Conservation (phyloP, 352 stramenopile species). For the Phytophthora tubulina region DNA sequence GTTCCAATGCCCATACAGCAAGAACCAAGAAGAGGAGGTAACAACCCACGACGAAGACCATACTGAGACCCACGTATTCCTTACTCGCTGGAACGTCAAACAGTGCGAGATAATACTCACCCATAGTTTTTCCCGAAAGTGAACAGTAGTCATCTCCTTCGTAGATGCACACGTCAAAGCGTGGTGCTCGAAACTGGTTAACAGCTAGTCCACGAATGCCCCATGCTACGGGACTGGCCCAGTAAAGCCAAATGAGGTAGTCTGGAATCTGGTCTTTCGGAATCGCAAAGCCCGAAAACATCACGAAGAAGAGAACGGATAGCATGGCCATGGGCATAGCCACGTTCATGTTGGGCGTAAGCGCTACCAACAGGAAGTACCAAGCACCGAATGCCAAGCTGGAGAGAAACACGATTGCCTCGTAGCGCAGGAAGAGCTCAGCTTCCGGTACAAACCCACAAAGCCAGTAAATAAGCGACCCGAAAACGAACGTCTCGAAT, state of each 20-base stretch:
- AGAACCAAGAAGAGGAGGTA: slow-evolving; percentile 52
- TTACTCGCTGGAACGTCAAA: slow-evolving; percentile 49
- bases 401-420: slow-evolving; percentile 52
- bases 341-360: slow-evolving; percentile 53
- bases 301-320: slow-evolving; percentile 53
- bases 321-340: slow-evolving; percentile 57
- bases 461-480: slow-evolving; percentile 84
- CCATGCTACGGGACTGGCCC: slow-evolving; percentile 54
- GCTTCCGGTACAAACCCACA: slow-evolving; percentile 58
- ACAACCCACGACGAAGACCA: slow-evolving; percentile 44
- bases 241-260: slow-evolving; percentile 58
- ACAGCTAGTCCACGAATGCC: slow-evolving; percentile 40
- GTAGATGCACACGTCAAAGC: slow-evolving; percentile 51
- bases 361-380: slow-evolving; percentile 55
- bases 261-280: slow-evolving; percentile 58
- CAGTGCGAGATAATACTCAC: slow-evolving; percentile 49
- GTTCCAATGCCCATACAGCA: slow-evolving; percentile 41
- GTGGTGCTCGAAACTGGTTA: slow-evolving; percentile 50
- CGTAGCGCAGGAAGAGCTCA: slow-evolving; percentile 51
- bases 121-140: slow-evolving; percentile 41
- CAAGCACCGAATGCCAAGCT: slow-evolving; percentile 56
- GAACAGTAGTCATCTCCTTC: slow-evolving; percentile 43
- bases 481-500: slow-evolving; percentile 80
- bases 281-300: slow-evolving; percentile 66
- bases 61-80: slow-evolving; percentile 45